These are phyloP conservation scores for Hypoxylon cercidicola DNA, from an alignment of 495 filamentous ascomycete species.

Conservation along the genomic window DNA sequence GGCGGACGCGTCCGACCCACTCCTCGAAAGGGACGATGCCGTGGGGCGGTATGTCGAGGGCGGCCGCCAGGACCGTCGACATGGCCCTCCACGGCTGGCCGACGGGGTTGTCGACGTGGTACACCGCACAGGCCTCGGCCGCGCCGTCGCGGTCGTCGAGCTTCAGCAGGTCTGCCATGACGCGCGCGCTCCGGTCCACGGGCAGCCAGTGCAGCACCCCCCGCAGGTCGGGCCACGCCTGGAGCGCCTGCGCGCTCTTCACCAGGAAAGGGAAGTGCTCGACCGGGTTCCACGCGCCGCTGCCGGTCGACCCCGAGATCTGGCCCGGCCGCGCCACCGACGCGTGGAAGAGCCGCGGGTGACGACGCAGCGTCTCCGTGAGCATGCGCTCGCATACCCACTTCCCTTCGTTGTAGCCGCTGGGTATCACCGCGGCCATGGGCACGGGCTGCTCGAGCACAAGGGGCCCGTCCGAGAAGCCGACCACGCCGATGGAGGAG, in stretches of 20 bases:
- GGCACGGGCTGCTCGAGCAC: slow-evolving; percentile 4
- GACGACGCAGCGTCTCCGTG: background rate
- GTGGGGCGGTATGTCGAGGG: slow-evolving; percentile 47
- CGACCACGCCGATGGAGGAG: slow-evolving; percentile 61
- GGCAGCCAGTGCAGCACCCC: slow-evolving; percentile 58
- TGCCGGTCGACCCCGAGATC: slow-evolving; percentile 54
- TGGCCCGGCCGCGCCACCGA: slow-evolving; percentile 56
- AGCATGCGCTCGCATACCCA: slow-evolving; percentile 18
- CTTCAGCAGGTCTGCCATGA: slow-evolving; percentile 49
- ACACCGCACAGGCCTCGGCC: slow-evolving; percentile 47
- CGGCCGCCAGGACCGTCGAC: slow-evolving; percentile 51
- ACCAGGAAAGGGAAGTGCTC: slow-evolving; percentile 59
- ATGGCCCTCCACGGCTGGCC: slow-evolving; percentile 60
- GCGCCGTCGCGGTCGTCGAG: background rate
- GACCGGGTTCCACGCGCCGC: slow-evolving; percentile 57
- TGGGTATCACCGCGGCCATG: background rate
- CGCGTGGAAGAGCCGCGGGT: slow-evolving; percentile 50
- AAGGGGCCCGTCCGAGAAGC: slow-evolving; percentile 32
- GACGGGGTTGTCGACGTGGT: slow-evolving; percentile 67
- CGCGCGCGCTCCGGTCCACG: slow-evolving; percentile 52
- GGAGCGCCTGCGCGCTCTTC: slow-evolving; percentile 57
- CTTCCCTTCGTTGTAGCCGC: slow-evolving; percentile 16
- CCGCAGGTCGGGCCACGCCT: slow-evolving; percentile 49
- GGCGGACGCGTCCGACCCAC: slow-evolving; percentile 59
- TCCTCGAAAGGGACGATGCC: slow-evolving; percentile 56